Evolutionary conservation across 2,329 filamentous ascomycete species (phyloP).

Genomic region (Colletotrichum tanaceti): DNA sequence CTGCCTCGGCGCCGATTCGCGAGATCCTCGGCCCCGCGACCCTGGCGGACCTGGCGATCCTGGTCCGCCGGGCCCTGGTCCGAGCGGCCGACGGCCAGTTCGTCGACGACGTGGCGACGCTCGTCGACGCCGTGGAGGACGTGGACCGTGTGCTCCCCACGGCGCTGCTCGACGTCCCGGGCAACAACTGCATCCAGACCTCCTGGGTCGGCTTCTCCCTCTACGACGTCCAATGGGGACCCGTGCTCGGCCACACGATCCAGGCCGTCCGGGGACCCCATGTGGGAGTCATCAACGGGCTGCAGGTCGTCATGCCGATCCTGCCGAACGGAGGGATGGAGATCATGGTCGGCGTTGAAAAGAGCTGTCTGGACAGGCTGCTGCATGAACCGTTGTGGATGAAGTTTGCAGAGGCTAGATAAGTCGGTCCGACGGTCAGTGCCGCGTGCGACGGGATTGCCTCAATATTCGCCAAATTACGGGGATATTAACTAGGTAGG

Average conservation of each 20-base stretch:
- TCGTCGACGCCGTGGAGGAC: conserved; percentile 49
- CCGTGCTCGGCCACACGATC: conserved; percentile 45
- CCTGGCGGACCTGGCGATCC: conserved; percentile 50
- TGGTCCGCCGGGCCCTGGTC: conserved; percentile 49
- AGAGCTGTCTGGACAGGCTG: conserved; percentile 45
- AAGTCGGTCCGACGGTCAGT: no score
- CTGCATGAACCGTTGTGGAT: conserved; percentile 46
- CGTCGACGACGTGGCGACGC: conserved; percentile 47
- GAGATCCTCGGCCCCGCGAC: conserved; percentile 46
- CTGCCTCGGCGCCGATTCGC: conserved; percentile 45
- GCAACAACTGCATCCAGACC: conserved; percentile 49
- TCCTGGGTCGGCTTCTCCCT: conserved; percentile 50
- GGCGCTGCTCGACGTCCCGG: conserved; percentile 51
- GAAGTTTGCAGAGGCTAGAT: conserved; percentile 25
- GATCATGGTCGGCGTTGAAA: conserved; percentile 50
- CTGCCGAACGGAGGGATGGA: conserved; percentile 50
- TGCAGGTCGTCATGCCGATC: conserved; percentile 48
- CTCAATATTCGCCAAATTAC: no score
- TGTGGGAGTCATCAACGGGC: conserved; percentile 49
- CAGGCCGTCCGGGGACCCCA: conserved; percentile 48
- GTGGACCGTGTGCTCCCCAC: conserved; percentile 49
- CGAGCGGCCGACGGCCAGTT: conserved; percentile 49
- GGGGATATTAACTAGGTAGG: no score
- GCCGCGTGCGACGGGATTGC: no score
- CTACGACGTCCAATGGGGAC: conserved; percentile 50